Base-by-base conservation (phyloP, 2,329 filamentous ascomycete genomes). In the Fusarium verrucosum region DNA sequence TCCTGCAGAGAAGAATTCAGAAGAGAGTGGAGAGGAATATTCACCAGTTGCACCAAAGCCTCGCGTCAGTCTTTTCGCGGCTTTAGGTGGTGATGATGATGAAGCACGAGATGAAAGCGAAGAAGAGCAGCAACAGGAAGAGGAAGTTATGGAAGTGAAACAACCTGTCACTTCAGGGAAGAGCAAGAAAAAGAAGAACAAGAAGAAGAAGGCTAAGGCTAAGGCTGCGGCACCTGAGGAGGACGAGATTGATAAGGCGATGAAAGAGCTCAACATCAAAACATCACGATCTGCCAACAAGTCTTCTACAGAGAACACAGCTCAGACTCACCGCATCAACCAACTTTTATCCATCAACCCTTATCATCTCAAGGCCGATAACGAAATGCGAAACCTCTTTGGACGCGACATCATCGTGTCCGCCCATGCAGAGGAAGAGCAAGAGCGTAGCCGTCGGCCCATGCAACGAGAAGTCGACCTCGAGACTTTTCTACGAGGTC, bases 351-450 rank as follows among this genome's bases (percentile, higher is more conserved):
- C 78, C 26, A 80, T 86, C 70, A 84, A 84, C 68, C 86, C 89
- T 1, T 85, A 91, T 66, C 87, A 93, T 69, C 84, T 99, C 11
- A 94, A 94, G 73, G 92, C 92, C 9, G 83, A 89, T 32, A 96
- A 97, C 72, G 95, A 99, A 79, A 97, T 99, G 92, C 89, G 84
- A 46, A 80, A 79, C 26, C 75, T 87, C 4, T 88, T 84, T 74
- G 86, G 82, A 8, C 80, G 79, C 65, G 86, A 82, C 52, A 85
- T 80, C 72, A 90, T 83, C 76, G 86, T 80, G 72, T 83, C 80
- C 1, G 84, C 81, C 10, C 74, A 80, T 16, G 79, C 76, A 8
- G 84, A 85, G 57, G 82, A 85, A 55, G 79, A 79, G 44, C 77
- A 78, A 33, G 77, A 83, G 62, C 74, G 75, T 52, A 74, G 70